Base-by-base conservation (phyloP, 1,284 basidiomycete genomes). In the Sanghuangporus baumii region DNA sequence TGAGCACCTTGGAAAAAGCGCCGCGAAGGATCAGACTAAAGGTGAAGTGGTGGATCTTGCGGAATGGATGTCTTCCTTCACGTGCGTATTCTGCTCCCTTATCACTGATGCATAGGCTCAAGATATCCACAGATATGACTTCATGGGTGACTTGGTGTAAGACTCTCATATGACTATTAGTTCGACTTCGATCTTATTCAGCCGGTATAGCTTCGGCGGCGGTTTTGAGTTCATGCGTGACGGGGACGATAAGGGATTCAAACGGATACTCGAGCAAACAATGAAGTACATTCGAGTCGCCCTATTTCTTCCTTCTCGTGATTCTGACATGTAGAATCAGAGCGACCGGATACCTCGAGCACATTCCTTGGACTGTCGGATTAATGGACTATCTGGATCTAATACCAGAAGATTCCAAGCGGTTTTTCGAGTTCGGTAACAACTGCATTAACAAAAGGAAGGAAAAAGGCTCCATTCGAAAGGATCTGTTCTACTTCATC, bases 401-500 rank as follows among this genome's bases (percentile, higher is more conserved):
- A 5, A 47, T 31, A 23, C 18, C 41, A 16, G 56, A 36, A 36
- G 48, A 14, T 3, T 41, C 65, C 61, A 31, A 36, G 5, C 46
- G 47, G 2, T 55, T 67, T 43, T 41, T 54, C 12, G 34, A 62
- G 26, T 60, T 62, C 16, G 68, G 65, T 6, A 60, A 54, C 8
- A 60, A 60, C 43, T 65, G 69, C 37, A 41, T 67, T 23, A 23
- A 60, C 11, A 51, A 61, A 26, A 50, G 62, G 8, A 60, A 48
- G 36, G 18, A 23, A 26, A 46, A 69, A 60, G 74, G 74, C 14
- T 67, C 72, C 6, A 58, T 66, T 8, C 67, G 38, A 41, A 74
- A 72, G 58, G 78, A 78, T 63, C 66, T 78, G 5, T 78, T 78
- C 65, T 71, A 75, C 59, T 69, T 78, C 54, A 57, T 79, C 66